Conservation (phyloP, 305 asterid species). For the Lippia alba region DNA sequence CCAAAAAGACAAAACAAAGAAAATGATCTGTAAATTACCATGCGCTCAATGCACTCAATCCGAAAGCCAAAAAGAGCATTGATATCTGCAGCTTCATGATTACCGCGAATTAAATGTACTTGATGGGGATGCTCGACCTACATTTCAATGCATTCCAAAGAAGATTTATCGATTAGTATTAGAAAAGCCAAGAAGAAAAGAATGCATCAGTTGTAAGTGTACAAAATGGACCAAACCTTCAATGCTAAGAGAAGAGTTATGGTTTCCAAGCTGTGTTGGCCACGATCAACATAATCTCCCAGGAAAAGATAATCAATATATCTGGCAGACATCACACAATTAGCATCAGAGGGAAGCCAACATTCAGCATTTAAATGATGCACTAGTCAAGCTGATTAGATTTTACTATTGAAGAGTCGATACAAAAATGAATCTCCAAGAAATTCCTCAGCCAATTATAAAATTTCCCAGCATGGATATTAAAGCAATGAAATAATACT, state of each 20-base stretch:
- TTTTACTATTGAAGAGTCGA: too few relatives aligned
- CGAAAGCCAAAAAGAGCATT: constrained; percentile 98
- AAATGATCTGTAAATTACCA: constrained; percentile 44
- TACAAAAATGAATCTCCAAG: too few relatives aligned
- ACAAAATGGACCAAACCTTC: constrained; percentile 59
- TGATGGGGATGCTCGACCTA: constrained; percentile 88
- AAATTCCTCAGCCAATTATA: too few relatives aligned
- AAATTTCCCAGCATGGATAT: not conserved
- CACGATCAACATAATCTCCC: constrained; percentile 99
- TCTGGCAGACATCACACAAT: constrained; percentile 56
- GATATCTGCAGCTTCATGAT: constrained; percentile 99
- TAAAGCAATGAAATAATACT: constrained; percentile 17
- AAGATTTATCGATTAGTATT: constrained; percentile 29
- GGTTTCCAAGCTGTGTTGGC: constrained; percentile 99
- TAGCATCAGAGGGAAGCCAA: constrained; percentile 34
- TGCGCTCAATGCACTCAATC: constrained; percentile 75
- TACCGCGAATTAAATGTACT: constrained; percentile 96
- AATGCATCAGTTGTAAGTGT: constrained; percentile 26
- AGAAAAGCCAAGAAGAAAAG: constrained; percentile 21
- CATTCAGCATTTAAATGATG: constrained; percentile 5
- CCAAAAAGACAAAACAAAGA: constrained; percentile 25
- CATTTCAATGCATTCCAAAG: constrained; percentile 30
- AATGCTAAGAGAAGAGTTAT: constrained; percentile 96
- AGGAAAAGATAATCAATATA: constrained; percentile 97
- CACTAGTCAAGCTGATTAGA: constrained; percentile 2